phyloP scores from a whole-genome alignment of 805 yeast genomes.

The Lipomyces oligophaga region DNA sequence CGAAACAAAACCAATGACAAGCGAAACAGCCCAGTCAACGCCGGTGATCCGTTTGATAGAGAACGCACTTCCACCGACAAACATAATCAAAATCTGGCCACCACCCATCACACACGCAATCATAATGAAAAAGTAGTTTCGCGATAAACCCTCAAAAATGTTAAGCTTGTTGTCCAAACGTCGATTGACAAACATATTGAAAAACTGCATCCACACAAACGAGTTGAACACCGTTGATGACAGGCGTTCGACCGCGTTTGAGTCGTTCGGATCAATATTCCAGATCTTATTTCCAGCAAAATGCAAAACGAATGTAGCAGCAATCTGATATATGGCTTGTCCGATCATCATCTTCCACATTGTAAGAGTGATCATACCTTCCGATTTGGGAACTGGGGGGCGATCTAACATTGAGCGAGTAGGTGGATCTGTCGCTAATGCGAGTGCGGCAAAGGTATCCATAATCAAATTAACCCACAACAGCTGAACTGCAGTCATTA shows the following conservation, averaged over 20 bases:
- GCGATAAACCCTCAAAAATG: slow-evolving; percentile 74
- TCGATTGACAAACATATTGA: slow-evolving; percentile 86
- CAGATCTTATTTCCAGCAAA: slow-evolving; percentile 70
- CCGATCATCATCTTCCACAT: slow-evolving; percentile 99
- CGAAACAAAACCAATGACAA: slow-evolving; percentile 73
- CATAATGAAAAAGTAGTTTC: slow-evolving; percentile 75
- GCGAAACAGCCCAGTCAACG: slow-evolving; percentile 85
- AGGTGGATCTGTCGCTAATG: slow-evolving; percentile 96
- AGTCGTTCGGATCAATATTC: slow-evolving; percentile 33
- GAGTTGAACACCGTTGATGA: slow-evolving; percentile 89
- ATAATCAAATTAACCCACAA: slow-evolving; percentile 96
- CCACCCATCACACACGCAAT: slow-evolving; percentile 76
- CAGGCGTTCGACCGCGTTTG: slow-evolving; percentile 54
- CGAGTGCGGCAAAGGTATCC: slow-evolving; percentile 98
- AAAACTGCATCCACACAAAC: slow-evolving; percentile 96
- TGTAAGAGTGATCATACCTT: slow-evolving; percentile 77
- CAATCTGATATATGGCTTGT: slow-evolving; percentile 73
- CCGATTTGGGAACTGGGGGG: slow-evolving; percentile 76
- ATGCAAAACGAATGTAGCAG: slow-evolving; percentile 74
- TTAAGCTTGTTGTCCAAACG: slow-evolving; percentile 81
- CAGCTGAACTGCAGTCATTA: slow-evolving; percentile 93
- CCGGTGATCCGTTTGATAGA: slow-evolving; percentile 75
- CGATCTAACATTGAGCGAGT: slow-evolving; percentile 73
- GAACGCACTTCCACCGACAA: slow-evolving; percentile 95
- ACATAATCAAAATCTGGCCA: slow-evolving; percentile 86